phyloP scores from a whole-genome alignment of 2,329 filamentous ascomycete species.

The Corniculantispora saksenae region DNA sequence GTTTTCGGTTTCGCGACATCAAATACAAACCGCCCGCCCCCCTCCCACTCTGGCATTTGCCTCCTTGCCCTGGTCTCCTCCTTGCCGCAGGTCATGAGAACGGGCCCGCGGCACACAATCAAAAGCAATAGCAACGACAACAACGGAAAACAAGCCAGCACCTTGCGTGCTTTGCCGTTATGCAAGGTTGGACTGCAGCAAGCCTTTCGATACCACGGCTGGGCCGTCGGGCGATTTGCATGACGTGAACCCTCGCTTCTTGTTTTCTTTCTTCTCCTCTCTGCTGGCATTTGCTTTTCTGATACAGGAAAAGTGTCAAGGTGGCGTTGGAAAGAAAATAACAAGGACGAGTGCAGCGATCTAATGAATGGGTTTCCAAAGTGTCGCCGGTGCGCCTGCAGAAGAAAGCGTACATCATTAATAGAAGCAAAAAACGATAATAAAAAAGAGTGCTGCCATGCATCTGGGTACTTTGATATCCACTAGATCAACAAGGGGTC shows the following conservation, averaged over 20 bases:
- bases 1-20: neutral
- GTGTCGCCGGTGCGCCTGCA: neutral
- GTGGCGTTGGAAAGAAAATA: too few species aligned
- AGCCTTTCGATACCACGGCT: neutral
- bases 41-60: neutral
- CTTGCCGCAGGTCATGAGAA: too few species aligned
- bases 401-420: too few species aligned
- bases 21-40: neutral
- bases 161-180: neutral
- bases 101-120: too few species aligned
- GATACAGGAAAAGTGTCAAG: neutral
- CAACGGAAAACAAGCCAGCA: neutral
- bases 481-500: neutral
- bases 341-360: neutral
- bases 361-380: neutral
- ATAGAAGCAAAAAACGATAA: neutral
- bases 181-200: constrained; percentile 6
- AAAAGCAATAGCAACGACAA: too few species aligned
- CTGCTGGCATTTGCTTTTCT: neutral
- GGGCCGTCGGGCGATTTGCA: neutral
- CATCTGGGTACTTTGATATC: neutral
- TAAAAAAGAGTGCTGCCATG: neutral
- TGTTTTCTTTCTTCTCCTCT: neutral
- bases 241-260: neutral
- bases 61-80: too few species aligned